Conservation (phyloP, 129 eudicot species). For the Deinandra increscens region DNA sequence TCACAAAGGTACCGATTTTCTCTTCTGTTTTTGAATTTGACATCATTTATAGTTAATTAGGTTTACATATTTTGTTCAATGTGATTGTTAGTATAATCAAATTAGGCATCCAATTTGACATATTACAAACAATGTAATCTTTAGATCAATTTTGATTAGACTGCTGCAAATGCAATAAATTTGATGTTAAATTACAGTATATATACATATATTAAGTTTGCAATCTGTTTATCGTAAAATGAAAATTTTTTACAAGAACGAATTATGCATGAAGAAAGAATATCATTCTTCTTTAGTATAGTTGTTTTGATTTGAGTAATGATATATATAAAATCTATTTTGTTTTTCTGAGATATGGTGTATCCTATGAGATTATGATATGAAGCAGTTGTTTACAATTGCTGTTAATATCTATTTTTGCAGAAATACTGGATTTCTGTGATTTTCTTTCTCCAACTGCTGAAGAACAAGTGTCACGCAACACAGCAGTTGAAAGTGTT, state of each 20-base stretch:
- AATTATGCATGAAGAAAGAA: background rate
- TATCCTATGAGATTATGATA: background rate
- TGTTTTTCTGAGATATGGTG: background rate
- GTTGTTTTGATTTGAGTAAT: background rate
- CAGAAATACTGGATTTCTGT: constrained; percentile 94
- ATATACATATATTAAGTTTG: no score
- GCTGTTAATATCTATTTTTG: constrained; percentile 3
- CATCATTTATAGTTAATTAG: background rate
- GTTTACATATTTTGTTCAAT: background rate
- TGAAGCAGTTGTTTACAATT: background rate
- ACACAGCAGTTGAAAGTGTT: constrained; percentile 75
- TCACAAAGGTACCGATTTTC: constrained; percentile 57
- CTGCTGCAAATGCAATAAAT: background rate
- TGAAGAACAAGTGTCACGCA: constrained; percentile 71
- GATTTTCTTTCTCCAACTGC: constrained; percentile 85
- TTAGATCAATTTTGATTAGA: background rate
- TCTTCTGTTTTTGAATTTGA: background rate
- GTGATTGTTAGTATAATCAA: background rate
- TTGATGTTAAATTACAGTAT: background rate
- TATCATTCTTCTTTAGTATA: background rate
- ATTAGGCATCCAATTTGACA: background rate
- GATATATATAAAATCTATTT: background rate
- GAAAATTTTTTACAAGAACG: background rate
- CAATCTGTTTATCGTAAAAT: background rate
- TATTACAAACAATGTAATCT: background rate